These are phyloP conservation scores for Taphrina confusa DNA, from an alignment of 1,139 yeast species.

Conservation along the genomic window DNA sequence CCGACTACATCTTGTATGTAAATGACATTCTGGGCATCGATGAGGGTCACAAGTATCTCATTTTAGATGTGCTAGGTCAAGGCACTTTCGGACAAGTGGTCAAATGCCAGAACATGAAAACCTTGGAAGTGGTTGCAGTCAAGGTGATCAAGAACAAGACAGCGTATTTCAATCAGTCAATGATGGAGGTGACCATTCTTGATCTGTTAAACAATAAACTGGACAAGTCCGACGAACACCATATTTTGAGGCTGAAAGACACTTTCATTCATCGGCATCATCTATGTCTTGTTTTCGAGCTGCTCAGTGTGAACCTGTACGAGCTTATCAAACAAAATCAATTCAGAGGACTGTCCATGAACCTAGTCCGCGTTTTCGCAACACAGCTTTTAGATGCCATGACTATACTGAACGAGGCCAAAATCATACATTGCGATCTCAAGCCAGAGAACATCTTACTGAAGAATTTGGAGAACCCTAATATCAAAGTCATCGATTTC, in stretches of 20 bases:
- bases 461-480: slow-evolving; percentile 74
- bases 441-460: slow-evolving; percentile 93
- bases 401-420: slow-evolving; percentile 74
- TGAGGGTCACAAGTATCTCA: slow-evolving; percentile 72
- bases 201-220: slow-evolving; percentile 74
- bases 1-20: slow-evolving; percentile 89
- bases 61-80: slow-evolving; percentile 85
- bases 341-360: slow-evolving; percentile 84
- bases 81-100: slow-evolving; percentile 99
- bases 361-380: slow-evolving; percentile 73
- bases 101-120: slow-evolving; percentile 86
- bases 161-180: slow-evolving; percentile 85
- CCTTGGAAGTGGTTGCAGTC: slow-evolving; percentile 89
- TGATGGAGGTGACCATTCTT: slow-evolving; percentile 83
- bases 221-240: slow-evolving; percentile 67
- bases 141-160: slow-evolving; percentile 92
- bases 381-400: slow-evolving; percentile 79
- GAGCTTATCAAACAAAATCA: slow-evolving; percentile 91
- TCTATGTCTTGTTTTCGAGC: slow-evolving; percentile 86
- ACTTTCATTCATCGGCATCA: slow-evolving; percentile 92
- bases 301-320: slow-evolving; percentile 81
- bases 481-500: slow-evolving; percentile 89
- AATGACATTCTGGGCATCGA: slow-evolving; percentile 89
- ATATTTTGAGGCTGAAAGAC: slow-evolving; percentile 76
- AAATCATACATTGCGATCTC: slow-evolving; percentile 90